Percentiles rank a stretch among this genome's conserved stretches.
These are phyloP conservation scores for Collybiopsis confluens DNA, from an alignment of 768 basidiomycete species.

Conservation along the genomic window DNA sequence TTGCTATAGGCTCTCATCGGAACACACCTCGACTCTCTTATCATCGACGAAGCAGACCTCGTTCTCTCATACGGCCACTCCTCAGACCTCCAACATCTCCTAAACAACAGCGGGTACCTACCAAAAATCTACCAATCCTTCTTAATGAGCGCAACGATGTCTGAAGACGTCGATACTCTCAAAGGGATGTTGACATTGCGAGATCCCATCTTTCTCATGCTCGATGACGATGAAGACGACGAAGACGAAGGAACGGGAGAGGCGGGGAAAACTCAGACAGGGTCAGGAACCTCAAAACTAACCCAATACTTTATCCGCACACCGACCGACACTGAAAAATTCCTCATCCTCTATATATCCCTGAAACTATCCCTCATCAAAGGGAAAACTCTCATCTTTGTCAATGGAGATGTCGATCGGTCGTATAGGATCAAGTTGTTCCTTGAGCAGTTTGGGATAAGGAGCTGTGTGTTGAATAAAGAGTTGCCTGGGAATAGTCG, in stretches of 20 bases:
- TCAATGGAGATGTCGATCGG: slow-evolving; percentile 93
- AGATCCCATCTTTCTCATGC: slow-evolving; percentile 50
- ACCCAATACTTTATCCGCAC: too few relatives aligned
- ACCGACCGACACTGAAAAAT: slow-evolving; percentile 97
- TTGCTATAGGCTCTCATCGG: slow-evolving; percentile 55
- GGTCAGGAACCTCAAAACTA: too few relatives aligned
- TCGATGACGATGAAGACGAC: too few relatives aligned
- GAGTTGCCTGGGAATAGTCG: slow-evolving; percentile 94
- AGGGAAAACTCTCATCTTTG: slow-evolving; percentile 95
- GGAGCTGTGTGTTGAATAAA: slow-evolving; percentile 92
- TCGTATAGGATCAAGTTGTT: slow-evolving; percentile 97
- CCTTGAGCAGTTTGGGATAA: slow-evolving; percentile 95
- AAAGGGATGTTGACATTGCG: slow-evolving; percentile 86
- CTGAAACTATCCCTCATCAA: slow-evolving; percentile 93
- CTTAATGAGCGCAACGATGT: slow-evolving; percentile 97
- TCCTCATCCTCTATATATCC: slow-evolving; percentile 92
- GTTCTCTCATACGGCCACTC: slow-evolving; percentile 91
- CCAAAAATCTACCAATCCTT: slow-evolving; percentile 88
- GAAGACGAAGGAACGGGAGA: too few relatives aligned
- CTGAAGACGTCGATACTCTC: slow-evolving; percentile 88
- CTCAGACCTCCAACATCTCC: slow-evolving; percentile 24
- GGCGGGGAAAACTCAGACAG: too few relatives aligned
- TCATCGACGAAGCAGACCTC: slow-evolving; percentile 97
- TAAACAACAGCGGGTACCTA: slow-evolving; percentile 52
- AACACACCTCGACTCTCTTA: slow-evolving; percentile 71